Percentiles rank a stretch among this genome's conserved stretches.
Conservation (phyloP, 2,329 filamentous ascomycete species). For the Nemania sp. region DNA sequence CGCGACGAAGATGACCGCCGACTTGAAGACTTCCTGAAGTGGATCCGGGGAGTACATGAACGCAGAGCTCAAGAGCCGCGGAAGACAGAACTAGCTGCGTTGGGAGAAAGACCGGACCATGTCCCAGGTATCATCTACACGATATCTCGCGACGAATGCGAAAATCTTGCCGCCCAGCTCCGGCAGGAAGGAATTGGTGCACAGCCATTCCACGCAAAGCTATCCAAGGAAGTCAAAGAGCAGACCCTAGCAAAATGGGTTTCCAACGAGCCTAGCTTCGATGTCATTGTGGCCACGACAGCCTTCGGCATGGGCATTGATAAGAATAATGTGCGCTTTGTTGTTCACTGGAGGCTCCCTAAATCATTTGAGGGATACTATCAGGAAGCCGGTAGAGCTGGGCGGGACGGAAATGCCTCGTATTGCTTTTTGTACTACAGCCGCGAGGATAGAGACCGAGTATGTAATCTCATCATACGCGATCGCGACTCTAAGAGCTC, state of each 20-base stretch:
- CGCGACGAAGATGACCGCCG: slow-evolving; percentile 73
- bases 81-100: slow-evolving; percentile 58
- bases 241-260: slow-evolving; percentile 74
- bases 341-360: slow-evolving; percentile 90
- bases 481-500: slow-evolving; percentile 48
- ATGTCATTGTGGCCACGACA: slow-evolving; percentile 91
- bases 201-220: slow-evolving; percentile 71
- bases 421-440: slow-evolving; percentile 91
- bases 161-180: slow-evolving; percentile 67
- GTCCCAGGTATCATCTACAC: slow-evolving; percentile 82
- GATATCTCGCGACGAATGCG: slow-evolving; percentile 73
- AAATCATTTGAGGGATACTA: slow-evolving; percentile 97
- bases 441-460: slow-evolving; percentile 79
- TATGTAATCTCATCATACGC: slow-evolving; percentile 59
- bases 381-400: slow-evolving; percentile 90
- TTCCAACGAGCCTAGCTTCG: slow-evolving; percentile 73
- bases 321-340: slow-evolving; percentile 91
- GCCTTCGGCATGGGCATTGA: slow-evolving; percentile 99
- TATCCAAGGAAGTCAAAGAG: slow-evolving; percentile 69
- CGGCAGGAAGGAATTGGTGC: slow-evolving; percentile 72
- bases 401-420: slow-evolving; percentile 84
- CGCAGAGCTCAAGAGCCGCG: slow-evolving; percentile 66
- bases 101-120: slow-evolving; percentile 60
- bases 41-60: slow-evolving; percentile 73
- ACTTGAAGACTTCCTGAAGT: slow-evolving; percentile 72